A percentile compares a stretch with the other conserved stretches of the same genome.
These are phyloP conservation scores for Flaveria linearis DNA, from an alignment of 129 eudicot species.

Conservation along the genomic window DNA sequence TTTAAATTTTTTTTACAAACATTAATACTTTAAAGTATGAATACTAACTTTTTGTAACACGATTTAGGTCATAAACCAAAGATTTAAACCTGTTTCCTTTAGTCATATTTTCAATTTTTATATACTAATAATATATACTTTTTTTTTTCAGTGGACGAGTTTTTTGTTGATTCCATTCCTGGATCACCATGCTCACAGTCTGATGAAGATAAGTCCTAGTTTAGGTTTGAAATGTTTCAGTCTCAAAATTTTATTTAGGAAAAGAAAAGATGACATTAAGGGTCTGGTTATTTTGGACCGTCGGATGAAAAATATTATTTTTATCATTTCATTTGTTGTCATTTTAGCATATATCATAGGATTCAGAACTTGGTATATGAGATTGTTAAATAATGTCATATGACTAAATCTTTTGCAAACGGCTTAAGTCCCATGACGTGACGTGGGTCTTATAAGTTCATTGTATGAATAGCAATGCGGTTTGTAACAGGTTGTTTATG, in stretches of 20 bases:
- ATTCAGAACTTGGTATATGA: slow-evolving; percentile 18
- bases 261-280: slow-evolving; percentile 20
- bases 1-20: not conserved
- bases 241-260: slow-evolving; percentile 26
- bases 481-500: too few species aligned
- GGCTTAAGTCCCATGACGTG: not conserved
- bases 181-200: slow-evolving; percentile 47
- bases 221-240: slow-evolving; percentile 24
- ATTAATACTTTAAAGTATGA: not conserved
- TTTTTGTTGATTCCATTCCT: slow-evolving; percentile 65
- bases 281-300: slow-evolving; percentile 21
- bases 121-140: not conserved
- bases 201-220: slow-evolving; percentile 46
- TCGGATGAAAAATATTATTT: slow-evolving; percentile 23
- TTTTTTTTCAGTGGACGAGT: slow-evolving; percentile 62
- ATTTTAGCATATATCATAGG: slow-evolving; percentile 21
- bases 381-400: slow-evolving; percentile 13
- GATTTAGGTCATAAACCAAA: not conserved
- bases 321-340: slow-evolving; percentile 25
- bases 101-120: not conserved
- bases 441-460: not conserved
- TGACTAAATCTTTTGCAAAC: slow-evolving; percentile 18
- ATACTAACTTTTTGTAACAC: too few species aligned
- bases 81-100: not conserved
- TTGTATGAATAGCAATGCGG: not conserved